Evolutionary conservation across 345 rosid genomes (phyloP).

Genomic region (Eucalyptus lansdowneana): DNA sequence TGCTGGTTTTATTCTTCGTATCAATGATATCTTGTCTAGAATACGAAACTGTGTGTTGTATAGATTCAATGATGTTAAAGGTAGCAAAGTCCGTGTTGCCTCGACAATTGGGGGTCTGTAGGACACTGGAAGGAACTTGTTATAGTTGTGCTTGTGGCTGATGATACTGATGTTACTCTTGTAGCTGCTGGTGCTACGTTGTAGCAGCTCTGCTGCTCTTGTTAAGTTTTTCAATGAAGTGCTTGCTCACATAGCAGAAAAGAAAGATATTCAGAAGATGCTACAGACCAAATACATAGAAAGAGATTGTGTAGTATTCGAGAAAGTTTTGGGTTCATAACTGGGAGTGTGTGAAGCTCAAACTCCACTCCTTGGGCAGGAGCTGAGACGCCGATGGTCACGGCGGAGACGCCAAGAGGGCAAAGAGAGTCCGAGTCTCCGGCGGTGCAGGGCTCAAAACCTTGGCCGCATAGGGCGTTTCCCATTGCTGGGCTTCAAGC

Average conservation of each 20-base stretch:
- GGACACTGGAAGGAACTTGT: not conserved
- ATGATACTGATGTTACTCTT: not conserved
- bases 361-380: constrained; percentile 48
- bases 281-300: not conserved
- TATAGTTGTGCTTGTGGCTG: not conserved
- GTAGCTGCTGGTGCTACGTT: not conserved
- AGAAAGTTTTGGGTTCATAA: not conserved
- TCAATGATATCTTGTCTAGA: not conserved
- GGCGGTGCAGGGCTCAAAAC: constrained; percentile 24
- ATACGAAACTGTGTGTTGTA: not conserved
- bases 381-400: constrained; percentile 56
- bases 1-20: not conserved
- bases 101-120: not conserved
- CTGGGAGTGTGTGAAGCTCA: constrained; percentile 68
- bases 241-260: not conserved
- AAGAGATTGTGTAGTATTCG: not conserved
- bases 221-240: not conserved
- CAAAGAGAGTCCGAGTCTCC: constrained; percentile 15
- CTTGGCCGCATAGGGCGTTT: constrained; percentile 35
- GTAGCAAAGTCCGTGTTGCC: not conserved
- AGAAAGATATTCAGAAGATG: not conserved
- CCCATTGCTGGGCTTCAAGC: constrained; percentile 15
- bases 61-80: not conserved
- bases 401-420: constrained; percentile 38
- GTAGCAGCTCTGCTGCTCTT: not conserved